A percentile compares a stretch with the other conserved stretches of the same genome.
These are phyloP conservation scores for Jamesozyma rosinii DNA, from an alignment of 805 yeast genomes.

Conservation along the genomic window DNA sequence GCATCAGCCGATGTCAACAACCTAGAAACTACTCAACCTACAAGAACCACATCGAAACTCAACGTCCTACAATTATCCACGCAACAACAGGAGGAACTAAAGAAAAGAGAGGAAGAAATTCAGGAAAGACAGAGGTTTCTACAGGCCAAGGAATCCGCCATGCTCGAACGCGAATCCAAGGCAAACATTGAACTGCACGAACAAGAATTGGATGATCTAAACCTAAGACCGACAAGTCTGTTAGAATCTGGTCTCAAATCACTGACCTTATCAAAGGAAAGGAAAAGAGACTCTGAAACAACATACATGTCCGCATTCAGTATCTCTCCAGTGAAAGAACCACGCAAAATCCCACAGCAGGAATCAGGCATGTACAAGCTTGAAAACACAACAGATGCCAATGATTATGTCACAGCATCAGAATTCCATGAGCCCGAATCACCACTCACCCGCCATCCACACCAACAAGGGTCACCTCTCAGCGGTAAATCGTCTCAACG, in stretches of 20 bases:
- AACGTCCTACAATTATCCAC: constrained; percentile 21
- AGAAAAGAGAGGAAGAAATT: constrained; percentile 12
- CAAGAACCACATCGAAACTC: constrained; percentile 11
- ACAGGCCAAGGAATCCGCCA: constrained; percentile 8
- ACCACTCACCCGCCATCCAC: background rate
- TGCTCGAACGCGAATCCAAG: constrained; percentile 9
- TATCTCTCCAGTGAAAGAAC: constrained; percentile 17
- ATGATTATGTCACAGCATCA: constrained; percentile 25
- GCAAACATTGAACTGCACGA: constrained; percentile 7
- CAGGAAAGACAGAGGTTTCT: constrained; percentile 5
- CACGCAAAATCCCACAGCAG: constrained; percentile 4
- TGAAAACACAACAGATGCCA: constrained; percentile 22
- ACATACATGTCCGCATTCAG: constrained; percentile 22
- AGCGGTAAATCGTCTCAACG: no score
- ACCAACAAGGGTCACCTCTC: background rate
- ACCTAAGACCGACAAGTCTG: constrained; percentile 16
- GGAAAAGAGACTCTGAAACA: constrained; percentile 14
- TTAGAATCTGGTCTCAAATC: constrained; percentile 16
- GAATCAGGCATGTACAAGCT: constrained; percentile 20
- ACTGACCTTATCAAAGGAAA: constrained; percentile 9
- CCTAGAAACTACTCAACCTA: background rate
- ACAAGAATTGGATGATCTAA: constrained; percentile 9
- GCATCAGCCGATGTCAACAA: background rate
- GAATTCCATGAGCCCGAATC: constrained; percentile 12
- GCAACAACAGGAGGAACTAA: constrained; percentile 19